A percentile compares a stretch with the other conserved stretches of the same genome.
Evolutionary conservation across 139 green algal genomes (phyloP).

Genomic region (Picochlorum sp.): DNA sequence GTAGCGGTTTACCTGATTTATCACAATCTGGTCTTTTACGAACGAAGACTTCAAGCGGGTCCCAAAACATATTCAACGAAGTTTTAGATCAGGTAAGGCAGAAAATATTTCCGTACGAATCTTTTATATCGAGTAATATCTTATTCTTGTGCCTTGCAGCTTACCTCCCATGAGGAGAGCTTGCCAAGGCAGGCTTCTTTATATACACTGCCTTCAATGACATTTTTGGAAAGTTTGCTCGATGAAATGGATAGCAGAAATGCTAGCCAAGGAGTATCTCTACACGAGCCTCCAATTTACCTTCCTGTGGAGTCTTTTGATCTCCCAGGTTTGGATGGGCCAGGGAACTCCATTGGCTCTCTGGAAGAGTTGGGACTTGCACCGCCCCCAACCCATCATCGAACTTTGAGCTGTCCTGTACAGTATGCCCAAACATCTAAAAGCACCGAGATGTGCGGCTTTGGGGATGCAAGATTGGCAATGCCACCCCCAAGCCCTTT

Average conservation of each 20-base stretch:
- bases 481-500: neutral
- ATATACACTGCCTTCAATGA: constrained; percentile 22
- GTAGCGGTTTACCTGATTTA: no score
- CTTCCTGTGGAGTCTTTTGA: constrained; percentile 20
- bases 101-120: neutral
- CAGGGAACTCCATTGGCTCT: neutral
- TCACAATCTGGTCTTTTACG: neutral
- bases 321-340: constrained; percentile 3
- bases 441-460: neutral
- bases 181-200: constrained; percentile 12
- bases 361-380: neutral
- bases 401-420: neutral
- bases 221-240: constrained; percentile 27
- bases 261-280: neutral
- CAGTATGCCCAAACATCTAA: neutral
- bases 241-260: constrained; percentile 15
- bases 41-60: neutral
- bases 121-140: neutral
- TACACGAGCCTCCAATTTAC: constrained; percentile 9
- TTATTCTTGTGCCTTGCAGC: constrained; percentile 3
- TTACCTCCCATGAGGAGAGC: constrained; percentile 14
- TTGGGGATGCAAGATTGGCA: neutral
- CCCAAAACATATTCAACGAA: neutral
- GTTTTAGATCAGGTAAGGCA: neutral
- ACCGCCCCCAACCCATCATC: neutral